Percentiles rank a stretch among this genome's conserved stretches.
phyloP scores from a whole-genome alignment of 1,139 yeast species.

The Lodderomyces metapsilosis region DNA sequence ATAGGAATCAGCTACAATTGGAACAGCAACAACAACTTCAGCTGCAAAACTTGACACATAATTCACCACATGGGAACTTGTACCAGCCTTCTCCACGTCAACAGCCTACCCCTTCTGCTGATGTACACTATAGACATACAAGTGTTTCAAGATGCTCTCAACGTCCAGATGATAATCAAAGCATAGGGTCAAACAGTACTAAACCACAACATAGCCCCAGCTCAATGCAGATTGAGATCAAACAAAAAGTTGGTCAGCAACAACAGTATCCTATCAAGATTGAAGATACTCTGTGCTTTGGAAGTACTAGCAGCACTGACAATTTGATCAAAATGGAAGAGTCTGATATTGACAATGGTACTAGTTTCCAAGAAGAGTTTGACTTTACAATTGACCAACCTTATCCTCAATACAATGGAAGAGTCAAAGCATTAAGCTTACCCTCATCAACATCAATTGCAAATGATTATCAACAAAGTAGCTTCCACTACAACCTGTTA shows the following conservation, averaged over 20 bases:
- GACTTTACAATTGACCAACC: slow-evolving; percentile 27
- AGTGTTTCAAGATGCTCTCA: not conserved
- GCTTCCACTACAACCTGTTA: not conserved
- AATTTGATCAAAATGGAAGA: not conserved
- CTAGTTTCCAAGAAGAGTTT: slow-evolving; percentile 28
- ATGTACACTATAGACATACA: slow-evolving; percentile 1
- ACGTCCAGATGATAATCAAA: not conserved
- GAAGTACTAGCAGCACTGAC: not conserved
- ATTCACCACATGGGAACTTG: not conserved
- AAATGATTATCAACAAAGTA: not conserved
- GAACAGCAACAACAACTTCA: slow-evolving; percentile 4
- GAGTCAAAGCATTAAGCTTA: slow-evolving; percentile 2
- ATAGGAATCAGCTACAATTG: slow-evolving; percentile 4
- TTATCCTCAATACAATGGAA: slow-evolving; percentile 3
- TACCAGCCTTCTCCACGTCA: not conserved
- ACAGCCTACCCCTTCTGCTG: slow-evolving; percentile 5
- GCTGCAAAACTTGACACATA: slow-evolving; percentile 2
- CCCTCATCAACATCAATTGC: slow-evolving; percentile 1
- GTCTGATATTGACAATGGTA: not conserved
- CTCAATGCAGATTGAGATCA: not conserved
- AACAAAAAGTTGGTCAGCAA: not conserved
- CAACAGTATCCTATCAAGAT: not conserved
- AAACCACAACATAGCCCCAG: not conserved
- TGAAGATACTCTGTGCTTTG: not conserved
- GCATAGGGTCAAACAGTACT: not conserved